Percentiles rank a stretch among this genome's conserved stretches.
phyloP scores from a whole-genome alignment of 2,329 filamentous ascomycete species.

The Ophiostoma pallidulum region DNA sequence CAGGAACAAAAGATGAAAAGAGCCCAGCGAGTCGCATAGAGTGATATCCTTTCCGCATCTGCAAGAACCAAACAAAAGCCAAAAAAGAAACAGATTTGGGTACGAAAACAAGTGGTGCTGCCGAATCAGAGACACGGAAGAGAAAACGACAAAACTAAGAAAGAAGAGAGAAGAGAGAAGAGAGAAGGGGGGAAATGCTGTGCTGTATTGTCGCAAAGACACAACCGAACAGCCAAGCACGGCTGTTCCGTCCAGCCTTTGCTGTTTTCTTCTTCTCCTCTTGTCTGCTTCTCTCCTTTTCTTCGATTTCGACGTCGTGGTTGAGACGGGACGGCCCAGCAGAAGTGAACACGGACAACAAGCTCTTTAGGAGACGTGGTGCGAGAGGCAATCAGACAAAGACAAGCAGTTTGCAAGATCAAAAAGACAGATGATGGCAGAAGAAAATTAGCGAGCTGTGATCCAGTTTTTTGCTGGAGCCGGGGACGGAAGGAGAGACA shows the following conservation, averaged over 20 bases:
- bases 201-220: too few relatives aligned
- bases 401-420: neutral
- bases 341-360: too few relatives aligned
- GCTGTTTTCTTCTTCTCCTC: too few relatives aligned
- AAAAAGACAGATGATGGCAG: neutral
- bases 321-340: too few relatives aligned
- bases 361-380: too few relatives aligned
- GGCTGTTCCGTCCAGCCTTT: too few relatives aligned
- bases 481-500: neutral
- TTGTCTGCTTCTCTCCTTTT: too few relatives aligned
- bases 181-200: neutral
- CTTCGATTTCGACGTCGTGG: too few relatives aligned
- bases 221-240: too few relatives aligned
- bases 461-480: too few relatives aligned
- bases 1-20: neutral
- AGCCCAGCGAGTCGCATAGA: neutral
- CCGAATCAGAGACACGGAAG: too few relatives aligned
- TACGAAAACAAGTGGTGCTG: neutral
- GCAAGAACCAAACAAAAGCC: neutral
- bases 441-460: too few relatives aligned
- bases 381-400: neutral
- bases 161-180: conserved; percentile 1
- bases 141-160: neutral
- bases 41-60: neutral
- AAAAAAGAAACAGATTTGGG: neutral